Evolutionary conservation across 768 basidiomycete species (phyloP), one percentile per base, ranked within the genome.

Genomic region (Collybia nuda): DNA sequence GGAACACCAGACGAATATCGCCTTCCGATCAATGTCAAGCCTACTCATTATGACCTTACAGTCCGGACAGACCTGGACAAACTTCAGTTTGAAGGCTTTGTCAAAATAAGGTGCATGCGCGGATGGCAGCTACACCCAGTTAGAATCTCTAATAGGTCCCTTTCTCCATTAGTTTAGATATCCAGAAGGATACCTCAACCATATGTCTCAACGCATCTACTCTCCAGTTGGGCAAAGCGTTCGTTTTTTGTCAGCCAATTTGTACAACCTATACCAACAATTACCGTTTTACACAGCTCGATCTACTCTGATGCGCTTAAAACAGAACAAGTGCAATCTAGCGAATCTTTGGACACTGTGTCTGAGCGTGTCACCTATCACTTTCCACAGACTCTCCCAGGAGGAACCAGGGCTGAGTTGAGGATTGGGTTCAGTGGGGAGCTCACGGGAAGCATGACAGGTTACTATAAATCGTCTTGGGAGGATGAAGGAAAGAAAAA

Each of bases 41-140:
- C 90, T 11, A 77, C 67, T 6, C 90, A 93, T 64, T 95, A 94
- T 67, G 86, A 90, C 57, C 62, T 93, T 44, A 82, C 82, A 40
- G 70, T 94, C 63, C 82, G 80, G 61, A 94, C 92, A 2, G 91
- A 98, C 69, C 81, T 98, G 46, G 78, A 86, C 49, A 76, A 76
- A n/a, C 76, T 84, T 52, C 78, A 71, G 8, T 98, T 93, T 65
- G 73, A 81, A 38, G 96, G 96, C 38, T 75, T 84, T 35, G 89
- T 86, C 43, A 82, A 82, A 56, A 81, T 90, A 61, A 74, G 80
- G 90, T 82, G 53, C 47, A 81, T 70, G 19, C 29, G 3, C 36
- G 26, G 23, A 35, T 19, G n/a, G n/a, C n/a, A n/a, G n/a, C 24
- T 40, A 23, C 6, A 21, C 28, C 14, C 17, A 32, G 32, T 32